These are phyloP conservation scores for Oryza brachyantha DNA, from an alignment of 176 grass and related monocot genomes.

Conservation along the genomic window DNA sequence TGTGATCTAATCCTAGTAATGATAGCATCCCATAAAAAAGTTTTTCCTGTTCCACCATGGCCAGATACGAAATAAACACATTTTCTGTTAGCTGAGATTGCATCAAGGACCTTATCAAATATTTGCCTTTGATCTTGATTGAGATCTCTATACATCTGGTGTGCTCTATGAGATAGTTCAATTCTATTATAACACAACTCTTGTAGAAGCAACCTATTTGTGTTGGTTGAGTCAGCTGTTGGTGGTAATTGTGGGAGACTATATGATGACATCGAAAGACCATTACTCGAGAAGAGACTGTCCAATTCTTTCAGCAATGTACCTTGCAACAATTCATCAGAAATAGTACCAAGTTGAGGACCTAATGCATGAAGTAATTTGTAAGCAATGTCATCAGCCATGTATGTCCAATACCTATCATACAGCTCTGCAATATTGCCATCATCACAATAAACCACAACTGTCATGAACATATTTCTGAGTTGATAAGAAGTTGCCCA, in stretches of 20 bases:
- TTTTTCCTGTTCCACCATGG: neutral
- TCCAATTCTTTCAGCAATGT: neutral
- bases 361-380: neutral
- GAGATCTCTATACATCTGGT: neutral
- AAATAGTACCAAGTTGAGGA: neutral
- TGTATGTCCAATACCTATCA: neutral
- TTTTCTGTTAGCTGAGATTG: neutral
- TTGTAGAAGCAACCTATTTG: neutral
- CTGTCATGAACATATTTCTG: neutral
- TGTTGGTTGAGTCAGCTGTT: accelerated
- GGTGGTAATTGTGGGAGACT: neutral
- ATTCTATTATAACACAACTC: neutral
- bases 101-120: neutral
- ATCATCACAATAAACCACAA: neutral
- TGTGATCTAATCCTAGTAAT: neutral
- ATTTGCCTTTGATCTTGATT: neutral
- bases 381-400: neutral
- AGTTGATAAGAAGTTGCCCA: neutral
- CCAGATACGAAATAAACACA: neutral
- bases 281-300: neutral
- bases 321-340: neutral
- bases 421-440: neutral
- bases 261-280: neutral
- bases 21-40: neutral
- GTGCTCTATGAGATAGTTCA: neutral